phyloP scores from a whole-genome alignment of 768 basidiomycete genomes.

The Daedaleopsis nitida region DNA sequence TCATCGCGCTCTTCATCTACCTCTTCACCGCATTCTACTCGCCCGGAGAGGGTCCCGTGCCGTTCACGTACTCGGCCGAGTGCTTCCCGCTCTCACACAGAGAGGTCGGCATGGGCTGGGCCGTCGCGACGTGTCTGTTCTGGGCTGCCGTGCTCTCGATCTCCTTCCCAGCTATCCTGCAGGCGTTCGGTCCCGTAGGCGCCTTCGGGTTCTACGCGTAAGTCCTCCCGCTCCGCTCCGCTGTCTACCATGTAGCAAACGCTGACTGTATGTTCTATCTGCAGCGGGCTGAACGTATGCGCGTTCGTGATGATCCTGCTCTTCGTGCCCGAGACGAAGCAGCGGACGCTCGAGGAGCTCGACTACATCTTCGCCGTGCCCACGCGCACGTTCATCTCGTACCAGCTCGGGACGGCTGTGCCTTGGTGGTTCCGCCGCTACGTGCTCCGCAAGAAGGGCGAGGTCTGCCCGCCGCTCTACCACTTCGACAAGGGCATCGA shows the following conservation, averaged over 20 bases:
- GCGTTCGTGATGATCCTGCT: constrained; percentile 59
- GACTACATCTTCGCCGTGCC: constrained; percentile 52
- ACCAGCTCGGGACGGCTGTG: constrained; percentile 52
- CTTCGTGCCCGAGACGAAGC: constrained; percentile 70
- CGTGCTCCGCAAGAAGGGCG: constrained; percentile 42
- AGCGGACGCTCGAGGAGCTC: constrained; percentile 61
- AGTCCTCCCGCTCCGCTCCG: no score
- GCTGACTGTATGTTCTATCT: constrained; percentile 57
- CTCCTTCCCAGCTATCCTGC: constrained; percentile 50
- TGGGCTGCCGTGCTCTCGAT: constrained; percentile 20
- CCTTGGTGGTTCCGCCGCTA: constrained; percentile 49
- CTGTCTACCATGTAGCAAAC: no score
- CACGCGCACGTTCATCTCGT: constrained; percentile 50
- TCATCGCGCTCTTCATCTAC: constrained; percentile 54
- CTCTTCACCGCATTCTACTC: constrained; percentile 69
- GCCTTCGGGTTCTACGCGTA: no score
- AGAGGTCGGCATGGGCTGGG: constrained; percentile 76
- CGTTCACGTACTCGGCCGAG: constrained; percentile 83
- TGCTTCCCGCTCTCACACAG: constrained; percentile 82
- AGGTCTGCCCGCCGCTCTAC: constrained; percentile 45
- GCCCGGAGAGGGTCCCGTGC: constrained; percentile 86
- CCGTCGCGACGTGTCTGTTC: constrained; percentile 58
- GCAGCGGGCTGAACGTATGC: constrained; percentile 55
- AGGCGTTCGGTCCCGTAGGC: no score
- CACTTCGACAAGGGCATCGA: no score